Evolutionary conservation across 768 basidiomycete genomes (phyloP), one percentile per base, ranked within the genome.

Genomic region (Boletus rufocinnamomeus): DNA sequence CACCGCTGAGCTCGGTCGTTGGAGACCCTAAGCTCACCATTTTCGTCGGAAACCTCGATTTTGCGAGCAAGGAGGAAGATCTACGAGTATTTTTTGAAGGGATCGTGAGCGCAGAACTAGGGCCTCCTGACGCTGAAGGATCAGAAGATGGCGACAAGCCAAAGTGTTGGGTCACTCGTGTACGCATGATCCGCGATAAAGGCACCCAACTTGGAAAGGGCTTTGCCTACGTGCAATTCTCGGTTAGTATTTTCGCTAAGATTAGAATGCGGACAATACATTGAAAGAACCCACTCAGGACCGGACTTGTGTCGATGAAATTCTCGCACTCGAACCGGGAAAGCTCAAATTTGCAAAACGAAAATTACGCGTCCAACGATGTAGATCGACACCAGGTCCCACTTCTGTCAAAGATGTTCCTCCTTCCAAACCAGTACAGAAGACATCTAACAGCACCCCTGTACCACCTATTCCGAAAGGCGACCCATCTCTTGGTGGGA

Each of bases 181-280:
- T 97, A n/a, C 83, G 96, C 44, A 85, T 97, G 64, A 82, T 97
- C 52, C 82, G 92, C 48, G 96, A 98, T 71, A 86, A 85, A 64
- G 93, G 91, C 58, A 97, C 93, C 1, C 93, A 94, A 64, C 82
- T 98, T 16, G 96, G 95, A 14, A 97, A 96, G 75, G 95, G 95
- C 6, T 95, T 98, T 71, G 93, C 90, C 11, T 97, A 98, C 67
- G 86, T 98, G 21, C 87, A 93, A 65, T 92, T 98, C 61, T 71
- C 78, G 56, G 96, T 96, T 48, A 46, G 60, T 59, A 25, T n/a
- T 30, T 57, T 49, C 27, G 4, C 43, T 19, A 3, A 48, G 28
- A 47, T 51, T 19, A 19, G 4, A 7, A 17, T 38, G 40, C 5
- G 43, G 46, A 44, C 17, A 50, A 34, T 27, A 17, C 23, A 40